Conservation (phyloP, 352 stramenopile species). For the Phytophthora melonis region DNA sequence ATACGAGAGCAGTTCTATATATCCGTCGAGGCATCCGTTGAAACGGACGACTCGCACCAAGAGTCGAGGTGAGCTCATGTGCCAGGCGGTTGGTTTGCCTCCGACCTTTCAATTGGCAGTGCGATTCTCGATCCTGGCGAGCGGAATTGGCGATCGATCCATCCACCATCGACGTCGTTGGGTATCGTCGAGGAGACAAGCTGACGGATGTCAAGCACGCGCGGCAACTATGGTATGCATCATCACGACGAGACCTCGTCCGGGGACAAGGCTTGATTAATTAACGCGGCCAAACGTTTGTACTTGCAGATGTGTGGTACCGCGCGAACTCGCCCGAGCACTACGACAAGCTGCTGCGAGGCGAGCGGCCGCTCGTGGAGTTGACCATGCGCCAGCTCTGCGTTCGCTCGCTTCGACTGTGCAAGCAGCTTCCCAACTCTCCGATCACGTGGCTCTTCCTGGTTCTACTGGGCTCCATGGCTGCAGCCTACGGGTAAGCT, state of each 20-base stretch:
- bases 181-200: background rate
- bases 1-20: background rate
- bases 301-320: conserved; percentile 77
- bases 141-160: background rate
- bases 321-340: conserved; percentile 72
- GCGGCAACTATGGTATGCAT: conserved; percentile 34
- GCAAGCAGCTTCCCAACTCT: conserved; percentile 85
- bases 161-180: background rate
- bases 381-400: conserved; percentile 79
- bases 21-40: conserved; percentile 1
- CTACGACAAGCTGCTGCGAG: conserved; percentile 75
- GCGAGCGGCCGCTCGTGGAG: conserved; percentile 61
- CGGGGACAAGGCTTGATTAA: background rate
- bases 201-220: conserved; percentile 22
- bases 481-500: conserved; percentile 72
- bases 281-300: background rate
- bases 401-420: conserved; percentile 70
- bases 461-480: conserved; percentile 64
- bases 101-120: conserved; percentile 22
- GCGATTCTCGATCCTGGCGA: background rate
- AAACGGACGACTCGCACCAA: conserved; percentile 27
- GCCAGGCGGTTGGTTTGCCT: background rate
- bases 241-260: background rate
- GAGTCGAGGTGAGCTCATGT: conserved; percentile 2
- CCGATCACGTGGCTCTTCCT: conserved; percentile 88